These are phyloP conservation scores for Paramecium bursaria DNA, from an alignment of 73 alveolate genomes.

Conservation along the genomic window DNA sequence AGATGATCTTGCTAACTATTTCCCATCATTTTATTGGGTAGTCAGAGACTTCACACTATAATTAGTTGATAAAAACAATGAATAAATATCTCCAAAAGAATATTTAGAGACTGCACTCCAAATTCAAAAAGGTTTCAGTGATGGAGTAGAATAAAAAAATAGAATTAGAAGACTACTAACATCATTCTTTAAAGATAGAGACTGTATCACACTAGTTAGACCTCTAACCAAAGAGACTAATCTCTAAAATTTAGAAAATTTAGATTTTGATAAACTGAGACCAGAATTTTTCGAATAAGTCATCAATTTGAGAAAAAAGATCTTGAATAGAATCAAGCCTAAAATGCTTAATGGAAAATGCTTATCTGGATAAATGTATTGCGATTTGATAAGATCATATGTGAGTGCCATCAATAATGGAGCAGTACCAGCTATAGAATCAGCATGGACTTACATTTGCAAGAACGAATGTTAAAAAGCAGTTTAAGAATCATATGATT, in stretches of 20 bases:
- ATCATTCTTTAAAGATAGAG: slow-evolving; percentile 96
- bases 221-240: slow-evolving; percentile 96
- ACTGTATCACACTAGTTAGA: slow-evolving; percentile 93
- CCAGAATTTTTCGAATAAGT: slow-evolving; percentile 95
- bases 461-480: slow-evolving; percentile 81
- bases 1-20: slow-evolving; percentile 92
- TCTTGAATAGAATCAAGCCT: slow-evolving; percentile 87
- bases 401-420: slow-evolving; percentile 88
- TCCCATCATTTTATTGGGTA: slow-evolving; percentile 97
- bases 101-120: slow-evolving; percentile 92
- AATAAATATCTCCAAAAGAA: slow-evolving; percentile 92
- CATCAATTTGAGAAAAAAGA: slow-evolving; percentile 84
- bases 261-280: slow-evolving; percentile 90
- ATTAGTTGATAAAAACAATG: slow-evolving; percentile 94
- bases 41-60: slow-evolving; percentile 96
- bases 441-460: slow-evolving; percentile 84
- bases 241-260: slow-evolving; percentile 80
- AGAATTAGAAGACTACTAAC: slow-evolving; percentile 92
- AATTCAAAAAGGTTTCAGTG: slow-evolving; percentile 84
- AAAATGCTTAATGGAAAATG: slow-evolving; percentile 89
- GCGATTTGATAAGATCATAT: slow-evolving; percentile 76
- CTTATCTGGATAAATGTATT: slow-evolving; percentile 88
- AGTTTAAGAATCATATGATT: slow-evolving; percentile 70
- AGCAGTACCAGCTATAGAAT: slow-evolving; percentile 85
- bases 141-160: slow-evolving; percentile 89